A percentile compares a stretch with the other conserved stretches of the same genome.
Conservation (phyloP, 2,329 filamentous ascomycete genomes). For the Trichoderma citrinoviride region DNA sequence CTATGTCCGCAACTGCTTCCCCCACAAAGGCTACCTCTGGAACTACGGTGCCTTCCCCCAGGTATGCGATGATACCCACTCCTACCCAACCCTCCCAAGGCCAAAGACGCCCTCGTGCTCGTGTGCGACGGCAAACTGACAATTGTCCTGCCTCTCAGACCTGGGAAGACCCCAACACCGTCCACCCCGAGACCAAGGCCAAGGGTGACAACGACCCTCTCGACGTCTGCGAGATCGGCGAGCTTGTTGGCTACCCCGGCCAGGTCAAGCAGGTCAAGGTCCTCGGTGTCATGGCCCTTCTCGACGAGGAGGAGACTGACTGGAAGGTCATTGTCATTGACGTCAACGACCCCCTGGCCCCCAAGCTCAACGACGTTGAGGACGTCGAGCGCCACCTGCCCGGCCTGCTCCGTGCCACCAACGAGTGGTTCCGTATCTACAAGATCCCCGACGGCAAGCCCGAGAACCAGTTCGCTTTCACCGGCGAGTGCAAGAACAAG, state of each 20-base stretch:
- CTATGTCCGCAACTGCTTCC: slow-evolving; percentile 99
- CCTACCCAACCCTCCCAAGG: slow-evolving; percentile 15
- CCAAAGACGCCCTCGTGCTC: slow-evolving; percentile 20
- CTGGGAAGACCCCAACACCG: slow-evolving; percentile 95
- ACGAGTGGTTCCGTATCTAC: slow-evolving; percentile 99
- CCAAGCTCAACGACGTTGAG: slow-evolving; percentile 97
- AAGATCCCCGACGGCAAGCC: slow-evolving; percentile 99
- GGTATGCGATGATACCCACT: slow-evolving; percentile 50
- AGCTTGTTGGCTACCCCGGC: slow-evolving; percentile 92
- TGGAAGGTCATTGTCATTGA: slow-evolving; percentile 99
- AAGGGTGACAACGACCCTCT: slow-evolving; percentile 99
- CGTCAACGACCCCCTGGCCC: slow-evolving; percentile 91
- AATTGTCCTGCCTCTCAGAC: slow-evolving; percentile 56
- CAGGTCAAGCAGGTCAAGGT: slow-evolving; percentile 99
- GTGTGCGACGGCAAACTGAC: not conserved
- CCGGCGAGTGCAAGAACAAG: slow-evolving; percentile 99
- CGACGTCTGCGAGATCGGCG: slow-evolving; percentile 98
- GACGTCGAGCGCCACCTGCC: slow-evolving; percentile 98
- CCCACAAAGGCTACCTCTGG: slow-evolving; percentile 99
- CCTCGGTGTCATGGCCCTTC: slow-evolving; percentile 96
- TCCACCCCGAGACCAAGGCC: slow-evolving; percentile 98
- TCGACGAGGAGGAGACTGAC: slow-evolving; percentile 99
- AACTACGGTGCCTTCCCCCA: slow-evolving; percentile 99
- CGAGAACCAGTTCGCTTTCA: slow-evolving; percentile 99
- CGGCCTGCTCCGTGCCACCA: slow-evolving; percentile 93